These are phyloP conservation scores for Physcia stellaris DNA, from an alignment of 495 filamentous ascomycete genomes.

Conservation along the genomic window DNA sequence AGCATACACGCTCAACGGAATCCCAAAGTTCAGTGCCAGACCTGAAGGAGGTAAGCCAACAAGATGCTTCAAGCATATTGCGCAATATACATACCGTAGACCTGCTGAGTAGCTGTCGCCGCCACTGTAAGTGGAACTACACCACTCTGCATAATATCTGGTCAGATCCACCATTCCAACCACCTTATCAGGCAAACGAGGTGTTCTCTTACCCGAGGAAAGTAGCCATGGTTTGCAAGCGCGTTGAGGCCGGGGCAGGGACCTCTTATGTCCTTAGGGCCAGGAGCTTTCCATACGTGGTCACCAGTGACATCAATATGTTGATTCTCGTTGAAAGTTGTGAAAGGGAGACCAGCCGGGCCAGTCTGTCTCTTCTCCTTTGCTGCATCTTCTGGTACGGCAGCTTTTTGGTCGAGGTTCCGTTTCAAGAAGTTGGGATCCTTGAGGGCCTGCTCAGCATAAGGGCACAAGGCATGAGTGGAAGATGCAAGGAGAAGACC, in stretches of 20 bases:
- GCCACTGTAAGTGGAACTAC: slow-evolving; percentile 12
- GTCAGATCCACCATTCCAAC: no score
- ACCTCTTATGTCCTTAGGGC: slow-evolving; percentile 19
- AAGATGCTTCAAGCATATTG: slow-evolving; percentile 6
- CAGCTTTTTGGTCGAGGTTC: neutral
- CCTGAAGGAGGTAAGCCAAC: neutral
- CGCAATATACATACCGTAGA: slow-evolving; percentile 16
- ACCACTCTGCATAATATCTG: no score
- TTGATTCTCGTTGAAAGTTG: slow-evolving; percentile 14
- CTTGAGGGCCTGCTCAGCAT: slow-evolving; percentile 5
- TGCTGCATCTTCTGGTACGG: neutral
- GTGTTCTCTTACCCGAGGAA: no score
- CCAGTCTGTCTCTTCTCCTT: slow-evolving; percentile 6
- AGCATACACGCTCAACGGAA: slow-evolving; percentile 9
- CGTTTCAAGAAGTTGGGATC: slow-evolving; percentile 3
- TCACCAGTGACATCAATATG: slow-evolving; percentile 13
- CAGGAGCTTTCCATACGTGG: slow-evolving; percentile 16
- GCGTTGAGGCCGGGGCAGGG: slow-evolving; percentile 38
- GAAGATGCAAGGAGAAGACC: neutral
- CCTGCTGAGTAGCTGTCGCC: slow-evolving; percentile 4
- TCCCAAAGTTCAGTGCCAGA: slow-evolving; percentile 5
- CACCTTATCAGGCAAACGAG: no score
- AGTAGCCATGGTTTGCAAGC: slow-evolving; percentile 38
- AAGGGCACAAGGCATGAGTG: slow-evolving; percentile 4
- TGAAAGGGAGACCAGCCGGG: slow-evolving; percentile 5